Evolutionary conservation across 1,284 basidiomycete species (phyloP).

Genomic region (Cutaneotrichosporon arboriforme): DNA sequence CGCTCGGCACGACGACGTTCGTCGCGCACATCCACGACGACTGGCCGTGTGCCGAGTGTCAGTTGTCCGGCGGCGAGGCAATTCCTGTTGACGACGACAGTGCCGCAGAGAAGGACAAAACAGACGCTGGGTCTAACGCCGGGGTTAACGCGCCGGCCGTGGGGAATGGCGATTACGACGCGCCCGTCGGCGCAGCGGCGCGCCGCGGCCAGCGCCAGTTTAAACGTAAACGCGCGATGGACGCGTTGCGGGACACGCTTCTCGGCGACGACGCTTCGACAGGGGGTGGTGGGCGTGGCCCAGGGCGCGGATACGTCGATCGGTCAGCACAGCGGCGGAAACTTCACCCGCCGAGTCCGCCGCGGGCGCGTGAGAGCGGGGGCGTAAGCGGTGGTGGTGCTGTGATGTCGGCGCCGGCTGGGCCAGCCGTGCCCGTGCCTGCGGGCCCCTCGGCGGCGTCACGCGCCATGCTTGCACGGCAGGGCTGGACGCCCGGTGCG

Average conservation of each 20-base stretch:
- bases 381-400: not conserved
- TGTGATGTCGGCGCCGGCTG: not conserved
- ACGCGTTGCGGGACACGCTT: conserved; percentile 26
- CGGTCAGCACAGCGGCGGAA: conserved; percentile 39
- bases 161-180: not conserved
- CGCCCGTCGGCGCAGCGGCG: conserved; percentile 1
- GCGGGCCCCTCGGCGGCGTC: conserved; percentile 18
- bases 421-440: too few relatives aligned
- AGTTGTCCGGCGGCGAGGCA: conserved; percentile 27
- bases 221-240: conserved; percentile 31
- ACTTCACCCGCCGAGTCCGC: conserved; percentile 24
- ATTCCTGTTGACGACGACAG: conserved; percentile 38
- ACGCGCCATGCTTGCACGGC: conserved; percentile 26
- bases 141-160: not conserved
- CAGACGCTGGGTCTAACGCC: not conserved
- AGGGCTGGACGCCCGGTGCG: conserved; percentile 38
- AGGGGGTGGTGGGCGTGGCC: not conserved
- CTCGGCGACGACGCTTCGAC: conserved; percentile 21
- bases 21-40: conserved; percentile 37
- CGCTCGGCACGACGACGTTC: conserved; percentile 39
- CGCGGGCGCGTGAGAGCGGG: conserved; percentile 1
- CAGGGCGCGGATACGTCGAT: conserved; percentile 25
- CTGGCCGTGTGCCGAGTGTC: conserved; percentile 44
- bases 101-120: too few relatives aligned
- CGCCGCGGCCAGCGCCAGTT: conserved; percentile 9